Conservation (phyloP, 768 basidiomycete species). For the Pilatotrama ljubarskyi region DNA sequence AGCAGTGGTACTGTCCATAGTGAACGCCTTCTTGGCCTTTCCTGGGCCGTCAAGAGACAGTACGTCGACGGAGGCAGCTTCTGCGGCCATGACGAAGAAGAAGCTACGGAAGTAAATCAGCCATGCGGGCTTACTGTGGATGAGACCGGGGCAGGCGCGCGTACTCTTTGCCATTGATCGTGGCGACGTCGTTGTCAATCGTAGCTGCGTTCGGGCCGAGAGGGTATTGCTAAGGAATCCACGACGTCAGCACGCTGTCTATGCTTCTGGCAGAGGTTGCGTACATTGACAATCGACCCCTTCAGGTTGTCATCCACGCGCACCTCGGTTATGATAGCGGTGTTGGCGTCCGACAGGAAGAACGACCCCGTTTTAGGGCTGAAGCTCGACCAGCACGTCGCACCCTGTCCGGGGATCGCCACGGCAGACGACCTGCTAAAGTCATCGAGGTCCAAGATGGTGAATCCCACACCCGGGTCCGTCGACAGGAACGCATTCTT, state of each 20-base stretch:
- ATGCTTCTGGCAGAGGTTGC: not conserved
- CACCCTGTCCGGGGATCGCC: slow-evolving; percentile 29
- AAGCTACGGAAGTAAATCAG: slow-evolving; percentile 31
- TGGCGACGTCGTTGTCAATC: slow-evolving; percentile 32
- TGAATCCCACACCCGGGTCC: slow-evolving; percentile 31
- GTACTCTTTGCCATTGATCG: slow-evolving; percentile 31
- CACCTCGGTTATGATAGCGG: slow-evolving; percentile 40
- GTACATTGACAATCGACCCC: slow-evolving; percentile 43
- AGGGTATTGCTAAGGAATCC: slow-evolving; percentile 8
- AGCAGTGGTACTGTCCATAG: slow-evolving; percentile 34
- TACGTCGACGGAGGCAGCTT: slow-evolving; percentile 40
- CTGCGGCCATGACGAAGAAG: slow-evolving; percentile 41
- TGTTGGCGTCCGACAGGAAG: slow-evolving; percentile 30
- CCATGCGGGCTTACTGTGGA: too few species aligned
- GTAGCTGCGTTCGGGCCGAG: slow-evolving; percentile 16
- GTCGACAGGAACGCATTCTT: slow-evolving; percentile 29
- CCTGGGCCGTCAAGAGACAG: slow-evolving; percentile 41
- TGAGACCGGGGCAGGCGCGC: not conserved
- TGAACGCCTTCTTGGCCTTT: slow-evolving; percentile 33
- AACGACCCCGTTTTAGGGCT: slow-evolving; percentile 32
- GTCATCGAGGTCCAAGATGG: slow-evolving; percentile 28
- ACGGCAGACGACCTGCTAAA: slow-evolving; percentile 11
- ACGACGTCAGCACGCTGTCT: not conserved
- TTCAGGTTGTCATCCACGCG: slow-evolving; percentile 45
- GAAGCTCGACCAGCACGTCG: slow-evolving; percentile 32